Evolutionary conservation across 2,329 filamentous ascomycete species (phyloP).

Genomic region (Pleurostoma richardsiae): DNA sequence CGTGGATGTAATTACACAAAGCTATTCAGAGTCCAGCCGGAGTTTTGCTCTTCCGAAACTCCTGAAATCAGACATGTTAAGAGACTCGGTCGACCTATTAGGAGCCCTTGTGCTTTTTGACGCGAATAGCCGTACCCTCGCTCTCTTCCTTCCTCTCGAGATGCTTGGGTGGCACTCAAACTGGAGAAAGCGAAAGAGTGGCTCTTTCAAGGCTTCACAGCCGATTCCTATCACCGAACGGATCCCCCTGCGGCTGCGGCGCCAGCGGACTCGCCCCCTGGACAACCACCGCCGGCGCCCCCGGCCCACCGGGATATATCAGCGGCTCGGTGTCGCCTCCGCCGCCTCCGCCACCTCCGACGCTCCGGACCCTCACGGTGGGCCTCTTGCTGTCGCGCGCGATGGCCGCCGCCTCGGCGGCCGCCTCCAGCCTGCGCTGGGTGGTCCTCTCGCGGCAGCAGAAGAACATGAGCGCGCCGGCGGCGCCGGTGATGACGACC

Average conservation of each 20-base stretch:
- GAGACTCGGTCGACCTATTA: too few relatives aligned
- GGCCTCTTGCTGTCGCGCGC: constrained; percentile 28
- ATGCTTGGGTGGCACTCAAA: too few relatives aligned
- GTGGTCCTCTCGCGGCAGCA: constrained; percentile 45
- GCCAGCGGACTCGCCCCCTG: background rate
- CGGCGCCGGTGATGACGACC: constrained; percentile 27
- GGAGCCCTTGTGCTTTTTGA: too few relatives aligned
- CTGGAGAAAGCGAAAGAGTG: too few relatives aligned
- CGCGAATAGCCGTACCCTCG: too few relatives aligned
- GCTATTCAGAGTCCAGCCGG: too few relatives aligned
- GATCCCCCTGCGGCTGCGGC: background rate
- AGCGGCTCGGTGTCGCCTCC: constrained; percentile 16
- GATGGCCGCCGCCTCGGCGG: constrained; percentile 40
- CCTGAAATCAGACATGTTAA: too few relatives aligned
- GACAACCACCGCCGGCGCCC: constrained; percentile 1
- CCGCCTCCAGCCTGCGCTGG: constrained; percentile 35
- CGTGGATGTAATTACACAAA: too few relatives aligned
- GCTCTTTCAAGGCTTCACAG: background rate
- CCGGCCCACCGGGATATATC: constrained; percentile 9
- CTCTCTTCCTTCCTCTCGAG: too few relatives aligned
- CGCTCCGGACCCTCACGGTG: constrained; percentile 17
- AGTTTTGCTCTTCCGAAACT: too few relatives aligned
- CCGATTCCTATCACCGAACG: constrained; percentile 1
- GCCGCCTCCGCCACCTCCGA: constrained; percentile 1
- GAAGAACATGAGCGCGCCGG: constrained; percentile 39